phyloP scores from a whole-genome alignment of 768 basidiomycete genomes.

The Leccinum subtestaceum region DNA sequence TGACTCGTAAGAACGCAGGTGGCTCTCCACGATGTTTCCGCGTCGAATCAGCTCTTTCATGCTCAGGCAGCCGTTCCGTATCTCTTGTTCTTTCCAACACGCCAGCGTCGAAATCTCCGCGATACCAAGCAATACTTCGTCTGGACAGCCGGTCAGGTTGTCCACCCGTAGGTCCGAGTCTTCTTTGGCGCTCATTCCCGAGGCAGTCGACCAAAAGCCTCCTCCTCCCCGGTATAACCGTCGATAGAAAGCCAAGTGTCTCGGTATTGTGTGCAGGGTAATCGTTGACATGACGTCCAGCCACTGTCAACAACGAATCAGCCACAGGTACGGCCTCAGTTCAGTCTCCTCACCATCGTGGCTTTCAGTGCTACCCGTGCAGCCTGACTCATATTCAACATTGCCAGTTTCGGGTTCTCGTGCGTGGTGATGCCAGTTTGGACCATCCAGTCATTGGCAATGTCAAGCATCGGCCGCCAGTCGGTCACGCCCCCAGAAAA shows the following conservation, averaged over 20 bases:
- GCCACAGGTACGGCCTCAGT: neutral
- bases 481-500: constrained; percentile 64
- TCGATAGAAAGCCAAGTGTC: constrained; percentile 63
- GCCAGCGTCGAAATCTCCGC: constrained; percentile 72
- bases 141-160: constrained; percentile 70
- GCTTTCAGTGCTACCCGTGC: constrained; percentile 64
- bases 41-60: constrained; percentile 70
- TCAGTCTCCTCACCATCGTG: constrained; percentile 55
- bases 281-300: constrained; percentile 73
- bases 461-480: constrained; percentile 68
- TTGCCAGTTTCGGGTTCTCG: constrained; percentile 60
- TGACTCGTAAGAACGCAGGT: constrained; percentile 45
- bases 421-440: constrained; percentile 61
- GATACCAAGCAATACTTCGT: constrained; percentile 72
- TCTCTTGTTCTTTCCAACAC: constrained; percentile 69
- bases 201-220: constrained; percentile 42
- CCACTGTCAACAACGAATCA: constrained; percentile 50
- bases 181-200: constrained; percentile 29
- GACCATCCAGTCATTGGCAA: constrained; percentile 74
- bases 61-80: constrained; percentile 64
- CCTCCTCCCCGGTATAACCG: constrained; percentile 55
- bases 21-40: constrained; percentile 70
- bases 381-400: constrained; percentile 51
- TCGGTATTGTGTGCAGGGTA: constrained; percentile 58
- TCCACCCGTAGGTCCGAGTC: constrained; percentile 60